Evolutionary conservation across 192 early-diverging fungal genomes (phyloP).

Genomic region (Gamsiella multidivaricata): DNA sequence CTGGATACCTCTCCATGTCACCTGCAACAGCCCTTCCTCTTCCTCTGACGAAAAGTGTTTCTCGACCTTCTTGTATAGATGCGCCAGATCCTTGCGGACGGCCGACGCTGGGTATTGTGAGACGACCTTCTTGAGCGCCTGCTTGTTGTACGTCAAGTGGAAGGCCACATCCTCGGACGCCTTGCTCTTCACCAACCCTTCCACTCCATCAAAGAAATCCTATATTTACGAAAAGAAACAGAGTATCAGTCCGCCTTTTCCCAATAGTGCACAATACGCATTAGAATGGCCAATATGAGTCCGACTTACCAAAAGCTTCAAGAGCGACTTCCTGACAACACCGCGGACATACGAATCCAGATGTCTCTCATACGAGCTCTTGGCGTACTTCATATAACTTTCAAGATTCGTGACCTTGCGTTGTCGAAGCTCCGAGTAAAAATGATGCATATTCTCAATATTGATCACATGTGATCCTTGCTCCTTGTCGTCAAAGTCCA

Average conservation of each 20-base stretch:
- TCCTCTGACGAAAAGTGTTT: slow-evolving; percentile 93
- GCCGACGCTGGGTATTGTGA: slow-evolving; percentile 85
- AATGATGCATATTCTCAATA: slow-evolving; percentile 95
- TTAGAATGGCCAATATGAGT: no score
- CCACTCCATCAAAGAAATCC: slow-evolving; percentile 98
- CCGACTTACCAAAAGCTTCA: slow-evolving; percentile 76
- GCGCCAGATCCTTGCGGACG: slow-evolving; percentile 81
- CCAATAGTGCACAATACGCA: no score
- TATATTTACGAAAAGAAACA: slow-evolving; percentile 26
- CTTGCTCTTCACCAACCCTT: slow-evolving; percentile 79
- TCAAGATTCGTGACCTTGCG: slow-evolving; percentile 80
- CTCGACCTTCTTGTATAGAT: slow-evolving; percentile 90
- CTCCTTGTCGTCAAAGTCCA: slow-evolving; percentile 88
- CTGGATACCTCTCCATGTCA: slow-evolving; percentile 92
- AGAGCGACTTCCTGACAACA: slow-evolving; percentile 89
- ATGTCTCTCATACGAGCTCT: slow-evolving; percentile 82
- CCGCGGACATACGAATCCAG: slow-evolving; percentile 87
- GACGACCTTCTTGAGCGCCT: slow-evolving; percentile 85
- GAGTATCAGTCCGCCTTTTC: no score
- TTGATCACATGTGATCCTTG: slow-evolving; percentile 78
- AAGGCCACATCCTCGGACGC: slow-evolving; percentile 84
- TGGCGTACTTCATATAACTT: slow-evolving; percentile 85
- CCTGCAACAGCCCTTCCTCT: slow-evolving; percentile 81
- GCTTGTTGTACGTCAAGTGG: slow-evolving; percentile 86
- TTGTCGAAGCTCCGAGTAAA: slow-evolving; percentile 81